Conservation (phyloP, 2,329 filamentous ascomycete genomes). For the Mycogone perniciosa region DNA sequence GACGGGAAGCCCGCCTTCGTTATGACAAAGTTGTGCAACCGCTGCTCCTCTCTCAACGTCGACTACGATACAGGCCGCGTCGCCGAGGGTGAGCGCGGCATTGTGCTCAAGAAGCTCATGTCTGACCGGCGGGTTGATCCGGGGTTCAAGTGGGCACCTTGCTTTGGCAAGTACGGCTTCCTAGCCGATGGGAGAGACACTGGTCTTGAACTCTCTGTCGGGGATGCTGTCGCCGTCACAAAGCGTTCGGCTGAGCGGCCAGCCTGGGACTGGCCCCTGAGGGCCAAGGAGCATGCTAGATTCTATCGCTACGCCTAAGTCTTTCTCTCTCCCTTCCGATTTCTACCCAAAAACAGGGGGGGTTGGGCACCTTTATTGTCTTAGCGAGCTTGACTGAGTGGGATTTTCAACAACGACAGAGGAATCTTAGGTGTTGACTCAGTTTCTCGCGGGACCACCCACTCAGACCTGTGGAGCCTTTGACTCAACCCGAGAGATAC, state of each 20-base stretch:
- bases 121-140: slow-evolving; percentile 62
- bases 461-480: too few relatives aligned
- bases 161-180: slow-evolving; percentile 71
- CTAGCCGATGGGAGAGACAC: slow-evolving; percentile 26
- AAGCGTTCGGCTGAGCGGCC: slow-evolving; percentile 45
- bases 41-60: slow-evolving; percentile 65
- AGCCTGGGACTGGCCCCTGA: slow-evolving; percentile 44
- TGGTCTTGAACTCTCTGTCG: slow-evolving; percentile 39
- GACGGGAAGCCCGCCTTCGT: slow-evolving; percentile 35
- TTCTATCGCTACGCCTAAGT: slow-evolving; percentile 9
- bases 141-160: slow-evolving; percentile 60
- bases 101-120: slow-evolving; percentile 63
- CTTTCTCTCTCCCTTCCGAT: background rate
- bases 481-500: too few relatives aligned
- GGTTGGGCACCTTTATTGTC: too few relatives aligned
- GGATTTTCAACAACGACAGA: too few relatives aligned
- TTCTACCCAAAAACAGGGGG: too few relatives aligned
- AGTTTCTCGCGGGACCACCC: too few relatives aligned
- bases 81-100: slow-evolving; percentile 50
- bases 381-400: too few relatives aligned
- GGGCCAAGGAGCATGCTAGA: slow-evolving; percentile 3
- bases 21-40: slow-evolving; percentile 62
- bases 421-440: too few relatives aligned
- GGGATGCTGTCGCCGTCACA: slow-evolving; percentile 49
- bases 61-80: slow-evolving; percentile 60